A percentile compares a stretch with the other conserved stretches of the same genome.
Evolutionary conservation across 2,329 filamentous ascomycete species (phyloP).

Genomic region (Exserohilum turcica): DNA sequence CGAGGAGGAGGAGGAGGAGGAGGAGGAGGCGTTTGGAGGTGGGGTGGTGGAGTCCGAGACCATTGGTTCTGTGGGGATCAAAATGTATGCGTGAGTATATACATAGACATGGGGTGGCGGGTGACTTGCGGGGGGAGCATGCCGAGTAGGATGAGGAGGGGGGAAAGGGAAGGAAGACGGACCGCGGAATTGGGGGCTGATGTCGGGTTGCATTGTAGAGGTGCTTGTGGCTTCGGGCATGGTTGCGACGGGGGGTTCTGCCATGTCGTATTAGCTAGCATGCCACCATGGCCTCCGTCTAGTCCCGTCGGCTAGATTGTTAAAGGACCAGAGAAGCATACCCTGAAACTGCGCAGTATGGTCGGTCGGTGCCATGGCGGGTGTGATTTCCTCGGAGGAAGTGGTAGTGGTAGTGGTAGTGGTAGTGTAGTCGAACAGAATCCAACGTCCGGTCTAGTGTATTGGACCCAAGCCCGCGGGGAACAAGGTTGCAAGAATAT

Average conservation of each 20-base stretch:
- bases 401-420: no score
- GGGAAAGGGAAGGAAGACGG: not conserved
- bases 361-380: constrained; percentile 6
- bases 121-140: not conserved
- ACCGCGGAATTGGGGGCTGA: constrained; percentile 14
- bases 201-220: not conserved
- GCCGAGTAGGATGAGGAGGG: no score
- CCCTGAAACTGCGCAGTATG: constrained; percentile 15
- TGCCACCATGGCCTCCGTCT: not conserved
- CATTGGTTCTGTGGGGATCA: constrained; percentile 7
- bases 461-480: not conserved
- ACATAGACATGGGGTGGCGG: no score
- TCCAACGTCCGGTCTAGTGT: not conserved
- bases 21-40: not conserved
- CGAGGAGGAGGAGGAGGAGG: no score
- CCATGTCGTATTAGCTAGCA: not conserved
- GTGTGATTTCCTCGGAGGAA: not conserved
- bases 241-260: constrained; percentile 8
- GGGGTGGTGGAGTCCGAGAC: not conserved
- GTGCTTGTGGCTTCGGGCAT: constrained; percentile 5
- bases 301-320: not conserved
- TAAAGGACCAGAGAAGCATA: not conserved
- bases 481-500: constrained; percentile 4
- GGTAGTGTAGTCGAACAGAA: no score
- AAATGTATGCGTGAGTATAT: not conserved